phyloP scores from a whole-genome alignment of 1,284 basidiomycete species.

The Trichosporon inkin region DNA sequence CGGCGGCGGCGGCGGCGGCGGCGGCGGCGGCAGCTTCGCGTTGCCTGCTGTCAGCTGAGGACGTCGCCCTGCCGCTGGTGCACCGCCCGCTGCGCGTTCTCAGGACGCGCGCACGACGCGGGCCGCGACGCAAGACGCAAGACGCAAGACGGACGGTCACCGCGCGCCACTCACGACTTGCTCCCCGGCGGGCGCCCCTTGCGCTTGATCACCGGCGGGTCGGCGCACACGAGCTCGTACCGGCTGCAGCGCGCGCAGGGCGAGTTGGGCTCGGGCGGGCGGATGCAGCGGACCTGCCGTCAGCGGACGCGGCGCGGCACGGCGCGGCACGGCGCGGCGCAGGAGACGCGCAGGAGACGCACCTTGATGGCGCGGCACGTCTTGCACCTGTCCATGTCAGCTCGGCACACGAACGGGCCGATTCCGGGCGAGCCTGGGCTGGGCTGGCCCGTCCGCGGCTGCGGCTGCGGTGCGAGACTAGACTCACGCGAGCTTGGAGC shows the following conservation, averaged over 20 bases:
- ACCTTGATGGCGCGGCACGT: conserved; percentile 34
- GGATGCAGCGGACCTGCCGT: conserved; percentile 29
- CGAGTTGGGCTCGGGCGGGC: conserved; percentile 18
- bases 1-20: not conserved
- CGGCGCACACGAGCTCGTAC: conserved; percentile 25
- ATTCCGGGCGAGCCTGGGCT: too few species aligned
- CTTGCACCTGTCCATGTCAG: conserved; percentile 22
- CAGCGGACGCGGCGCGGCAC: not conserved
- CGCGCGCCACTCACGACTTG: conserved; percentile 8
- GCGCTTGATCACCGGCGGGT: conserved; percentile 28
- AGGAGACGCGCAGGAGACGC: too few species aligned
- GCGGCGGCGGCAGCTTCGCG: conserved; percentile 4
- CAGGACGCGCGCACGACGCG: too few species aligned
- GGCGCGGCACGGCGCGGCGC: too few species aligned
- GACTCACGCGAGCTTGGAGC: conserved; percentile 23
- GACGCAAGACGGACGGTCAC: too few species aligned
- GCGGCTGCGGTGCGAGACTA: too few species aligned
- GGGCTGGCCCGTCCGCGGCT: not conserved
- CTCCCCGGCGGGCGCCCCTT: conserved; percentile 26
- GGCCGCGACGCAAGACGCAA: too few species aligned
- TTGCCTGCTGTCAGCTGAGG: conserved; percentile 3
- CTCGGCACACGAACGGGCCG: not conserved
- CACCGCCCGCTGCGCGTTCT: too few species aligned
- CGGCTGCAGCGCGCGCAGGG: conserved; percentile 29
- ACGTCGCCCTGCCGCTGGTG: too few species aligned